Conservation (phyloP, 768 basidiomycete species). For the Termitomyces sp. region DNA sequence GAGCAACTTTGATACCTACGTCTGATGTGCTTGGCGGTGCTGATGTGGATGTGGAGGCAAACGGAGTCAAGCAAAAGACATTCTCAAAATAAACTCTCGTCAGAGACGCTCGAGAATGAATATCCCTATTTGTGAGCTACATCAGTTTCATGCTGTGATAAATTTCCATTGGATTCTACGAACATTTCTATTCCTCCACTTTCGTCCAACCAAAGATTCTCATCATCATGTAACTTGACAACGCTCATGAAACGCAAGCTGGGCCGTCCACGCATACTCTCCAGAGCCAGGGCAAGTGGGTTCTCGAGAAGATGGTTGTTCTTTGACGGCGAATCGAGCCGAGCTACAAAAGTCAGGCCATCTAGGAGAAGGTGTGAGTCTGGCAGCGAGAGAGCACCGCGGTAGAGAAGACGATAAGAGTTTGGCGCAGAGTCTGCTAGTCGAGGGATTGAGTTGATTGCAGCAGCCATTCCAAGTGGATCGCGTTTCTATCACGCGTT, state of each 20-base stretch:
- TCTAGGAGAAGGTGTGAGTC: slow-evolving; percentile 72
- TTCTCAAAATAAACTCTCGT: slow-evolving; percentile 71
- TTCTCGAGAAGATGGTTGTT: slow-evolving; percentile 53
- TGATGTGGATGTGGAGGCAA: slow-evolving; percentile 23
- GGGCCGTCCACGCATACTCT: slow-evolving; percentile 77
- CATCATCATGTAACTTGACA: slow-evolving; percentile 47
- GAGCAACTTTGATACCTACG: slow-evolving; percentile 60
- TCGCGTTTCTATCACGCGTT: too few species aligned
- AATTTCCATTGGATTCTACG: slow-evolving; percentile 5
- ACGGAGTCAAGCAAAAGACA: slow-evolving; percentile 52
- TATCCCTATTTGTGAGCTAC: slow-evolving; percentile 42
- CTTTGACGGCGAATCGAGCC: slow-evolving; percentile 37
- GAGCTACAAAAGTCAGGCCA: slow-evolving; percentile 65
- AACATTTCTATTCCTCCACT: slow-evolving; percentile 43
- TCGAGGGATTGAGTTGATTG: slow-evolving; percentile 19
- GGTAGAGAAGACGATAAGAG: slow-evolving; percentile 62
- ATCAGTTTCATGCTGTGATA: not conserved
- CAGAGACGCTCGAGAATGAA: slow-evolving; percentile 62
- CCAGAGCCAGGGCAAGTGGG: slow-evolving; percentile 66
- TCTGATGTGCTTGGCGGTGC: slow-evolving; percentile 31
- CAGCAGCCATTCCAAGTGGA: slow-evolving; percentile 14
- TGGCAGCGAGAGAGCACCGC: slow-evolving; percentile 69
- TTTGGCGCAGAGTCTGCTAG: slow-evolving; percentile 7
- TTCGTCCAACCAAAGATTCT: slow-evolving; percentile 52
- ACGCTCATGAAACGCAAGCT: slow-evolving; percentile 56